Conservation (phyloP, 768 basidiomycete species). For the Termitomyces sp. region DNA sequence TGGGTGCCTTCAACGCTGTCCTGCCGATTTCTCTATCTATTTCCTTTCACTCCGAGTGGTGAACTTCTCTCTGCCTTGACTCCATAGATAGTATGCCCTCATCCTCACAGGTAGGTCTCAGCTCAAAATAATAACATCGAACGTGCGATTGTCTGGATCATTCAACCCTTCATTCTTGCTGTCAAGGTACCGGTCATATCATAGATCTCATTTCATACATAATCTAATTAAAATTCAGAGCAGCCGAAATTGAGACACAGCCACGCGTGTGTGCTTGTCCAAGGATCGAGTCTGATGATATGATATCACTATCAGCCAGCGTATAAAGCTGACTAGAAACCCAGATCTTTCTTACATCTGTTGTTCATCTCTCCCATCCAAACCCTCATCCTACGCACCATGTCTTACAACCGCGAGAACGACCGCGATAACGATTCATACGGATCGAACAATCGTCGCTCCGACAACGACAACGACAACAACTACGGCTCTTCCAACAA, state of each 20-base stretch:
- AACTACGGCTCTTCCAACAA: constrained; percentile 10
- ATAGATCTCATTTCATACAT: constrained; percentile 2
- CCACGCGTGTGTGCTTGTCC: not conserved
- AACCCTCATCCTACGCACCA: not conserved
- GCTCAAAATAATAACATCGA: not conserved
- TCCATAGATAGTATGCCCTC: not conserved
- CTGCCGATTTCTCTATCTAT: not conserved
- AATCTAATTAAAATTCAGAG: not conserved
- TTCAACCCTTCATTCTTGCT: constrained; percentile 4
- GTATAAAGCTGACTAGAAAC: not conserved
- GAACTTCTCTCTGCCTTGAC: not conserved
- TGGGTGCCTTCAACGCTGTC: not conserved
- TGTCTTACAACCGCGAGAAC: constrained; percentile 2
- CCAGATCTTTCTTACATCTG: not conserved
- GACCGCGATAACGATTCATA: constrained; percentile 18
- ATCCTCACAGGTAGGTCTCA: not conserved
- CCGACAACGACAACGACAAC: too few relatives aligned
- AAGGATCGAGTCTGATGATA: too few relatives aligned
- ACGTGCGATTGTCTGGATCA: not conserved
- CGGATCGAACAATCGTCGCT: constrained; percentile 16
- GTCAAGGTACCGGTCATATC: constrained; percentile 6
- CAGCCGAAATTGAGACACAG: not conserved
- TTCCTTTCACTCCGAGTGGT: not conserved
- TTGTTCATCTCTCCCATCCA: not conserved
- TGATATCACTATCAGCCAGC: too few relatives aligned